Conservation (phyloP, 306 rosid genomes). For the Ceratonia siliqua region DNA sequence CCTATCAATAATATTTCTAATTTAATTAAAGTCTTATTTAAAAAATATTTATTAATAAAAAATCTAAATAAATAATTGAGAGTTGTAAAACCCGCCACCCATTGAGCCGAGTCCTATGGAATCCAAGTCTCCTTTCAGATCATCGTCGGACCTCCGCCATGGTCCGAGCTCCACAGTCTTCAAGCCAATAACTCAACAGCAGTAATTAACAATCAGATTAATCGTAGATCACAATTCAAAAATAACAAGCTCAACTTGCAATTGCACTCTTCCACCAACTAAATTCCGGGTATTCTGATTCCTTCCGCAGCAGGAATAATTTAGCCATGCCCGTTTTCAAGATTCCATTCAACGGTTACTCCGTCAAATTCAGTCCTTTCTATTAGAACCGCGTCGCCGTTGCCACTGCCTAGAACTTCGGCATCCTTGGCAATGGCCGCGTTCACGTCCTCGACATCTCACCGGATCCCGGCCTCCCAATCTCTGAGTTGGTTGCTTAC, state of each 20-base stretch:
- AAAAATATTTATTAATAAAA: no score
- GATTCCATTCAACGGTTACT: constrained; percentile 93
- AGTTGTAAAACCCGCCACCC: no score
- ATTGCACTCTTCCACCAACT: neutral
- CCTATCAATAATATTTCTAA: no score
- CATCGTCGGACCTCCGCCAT: neutral
- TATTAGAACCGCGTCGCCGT: constrained; percentile 91
- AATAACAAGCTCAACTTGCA: neutral
- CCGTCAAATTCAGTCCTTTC: constrained; percentile 96
- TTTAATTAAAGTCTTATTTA: no score
- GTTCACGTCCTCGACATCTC: constrained; percentile 82
- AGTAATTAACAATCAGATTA: neutral
- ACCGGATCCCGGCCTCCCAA: constrained; percentile 43
- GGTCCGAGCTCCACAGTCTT: neutral
- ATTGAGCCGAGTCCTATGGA: neutral
- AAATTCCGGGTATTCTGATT: neutral
- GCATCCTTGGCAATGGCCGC: constrained; percentile 96
- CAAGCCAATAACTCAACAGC: neutral
- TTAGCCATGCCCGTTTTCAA: constrained; percentile 77
- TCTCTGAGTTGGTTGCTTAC: constrained; percentile 62
- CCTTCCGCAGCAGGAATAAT: neutral
- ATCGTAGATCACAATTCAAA: neutral
- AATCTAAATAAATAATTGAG: no score
- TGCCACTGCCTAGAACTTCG: constrained; percentile 92
- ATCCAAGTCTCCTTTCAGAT: neutral